A percentile compares a stretch with the other conserved stretches of the same genome.
Evolutionary conservation across 306 rosid genomes (phyloP).

Genomic region (Elaeagnus macrophylla): DNA sequence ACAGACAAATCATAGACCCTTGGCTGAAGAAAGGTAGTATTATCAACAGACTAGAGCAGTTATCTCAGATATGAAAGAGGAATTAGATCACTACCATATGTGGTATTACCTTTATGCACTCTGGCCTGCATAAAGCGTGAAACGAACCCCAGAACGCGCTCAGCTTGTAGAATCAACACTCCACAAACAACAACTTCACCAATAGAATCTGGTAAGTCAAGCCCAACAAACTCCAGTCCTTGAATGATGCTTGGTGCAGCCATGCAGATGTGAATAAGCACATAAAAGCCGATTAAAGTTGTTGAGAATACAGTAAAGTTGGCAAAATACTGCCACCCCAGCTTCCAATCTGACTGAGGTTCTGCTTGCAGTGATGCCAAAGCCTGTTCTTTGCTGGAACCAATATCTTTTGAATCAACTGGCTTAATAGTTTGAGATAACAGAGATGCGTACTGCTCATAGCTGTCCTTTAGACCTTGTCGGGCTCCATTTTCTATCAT

Average conservation of each 20-base stretch:
- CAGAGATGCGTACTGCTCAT: constrained; percentile 53
- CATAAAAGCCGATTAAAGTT: constrained; percentile 57
- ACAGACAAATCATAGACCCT: neutral
- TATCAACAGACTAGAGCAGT: neutral
- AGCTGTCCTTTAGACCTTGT: constrained; percentile 86
- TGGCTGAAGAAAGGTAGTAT: neutral
- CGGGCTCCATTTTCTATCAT: constrained; percentile 89
- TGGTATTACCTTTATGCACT: constrained; percentile 57
- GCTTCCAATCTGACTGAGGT: constrained; percentile 58
- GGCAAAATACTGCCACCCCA: constrained; percentile 72
- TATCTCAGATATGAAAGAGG: constrained; percentile 6
- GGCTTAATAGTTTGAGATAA: constrained; percentile 61
- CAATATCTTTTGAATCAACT: constrained; percentile 72
- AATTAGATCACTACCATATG: neutral
- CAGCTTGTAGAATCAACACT: constrained; percentile 82
- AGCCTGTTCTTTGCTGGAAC: constrained; percentile 67
- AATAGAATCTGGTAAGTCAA: constrained; percentile 91
- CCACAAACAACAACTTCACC: constrained; percentile 80
- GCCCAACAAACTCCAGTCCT: constrained; percentile 91
- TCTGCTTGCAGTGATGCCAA: constrained; percentile 75
- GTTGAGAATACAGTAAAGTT: constrained; percentile 66
- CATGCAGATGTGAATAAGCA: constrained; percentile 74
- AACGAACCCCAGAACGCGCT: constrained; percentile 64
- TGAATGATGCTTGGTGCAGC: constrained; percentile 63
- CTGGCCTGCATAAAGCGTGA: constrained; percentile 94